Evolutionary conservation across 129 eudicot species (phyloP).

Genomic region (Tanacetum coccineum): DNA sequence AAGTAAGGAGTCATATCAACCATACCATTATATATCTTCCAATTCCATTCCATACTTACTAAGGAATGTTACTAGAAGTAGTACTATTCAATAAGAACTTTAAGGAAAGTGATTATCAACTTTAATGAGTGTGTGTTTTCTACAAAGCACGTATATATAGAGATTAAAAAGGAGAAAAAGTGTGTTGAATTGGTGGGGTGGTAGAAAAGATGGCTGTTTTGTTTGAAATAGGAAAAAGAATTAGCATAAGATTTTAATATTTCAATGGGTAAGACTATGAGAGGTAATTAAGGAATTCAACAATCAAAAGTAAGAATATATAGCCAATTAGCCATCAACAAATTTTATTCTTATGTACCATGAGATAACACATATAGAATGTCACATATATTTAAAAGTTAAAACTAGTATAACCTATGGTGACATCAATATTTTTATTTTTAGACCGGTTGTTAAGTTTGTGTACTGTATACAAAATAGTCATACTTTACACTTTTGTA

Average conservation of each 20-base stretch:
- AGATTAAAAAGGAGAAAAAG: neutral
- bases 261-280: conserved; percentile 1
- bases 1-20: conserved; percentile 32
- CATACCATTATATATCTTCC: conserved; percentile 29
- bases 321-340: too few relatives aligned
- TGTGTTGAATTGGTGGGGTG: conserved; percentile 10
- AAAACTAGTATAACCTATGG: too few relatives aligned
- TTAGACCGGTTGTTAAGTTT: too few relatives aligned
- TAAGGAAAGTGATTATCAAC: conserved; percentile 10
- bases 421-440: too few relatives aligned
- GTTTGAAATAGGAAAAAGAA: conserved; percentile 17
- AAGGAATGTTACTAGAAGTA: conserved; percentile 5
- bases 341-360: too few relatives aligned
- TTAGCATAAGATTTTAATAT: conserved; percentile 2
- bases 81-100: conserved; percentile 15
- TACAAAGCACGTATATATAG: conserved; percentile 16
- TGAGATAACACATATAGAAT: too few relatives aligned
- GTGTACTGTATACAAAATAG: too few relatives aligned
- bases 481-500: too few relatives aligned
- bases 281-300: neutral
- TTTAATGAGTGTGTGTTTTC: conserved; percentile 23
- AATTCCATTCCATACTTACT: conserved; percentile 24
- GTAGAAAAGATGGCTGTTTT: conserved; percentile 18
- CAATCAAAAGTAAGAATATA: neutral
- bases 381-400: too few relatives aligned